Evolutionary conservation across 768 basidiomycete genomes (phyloP), one percentile per base, ranked within the genome.

Genomic region (Collybia sordida): DNA sequence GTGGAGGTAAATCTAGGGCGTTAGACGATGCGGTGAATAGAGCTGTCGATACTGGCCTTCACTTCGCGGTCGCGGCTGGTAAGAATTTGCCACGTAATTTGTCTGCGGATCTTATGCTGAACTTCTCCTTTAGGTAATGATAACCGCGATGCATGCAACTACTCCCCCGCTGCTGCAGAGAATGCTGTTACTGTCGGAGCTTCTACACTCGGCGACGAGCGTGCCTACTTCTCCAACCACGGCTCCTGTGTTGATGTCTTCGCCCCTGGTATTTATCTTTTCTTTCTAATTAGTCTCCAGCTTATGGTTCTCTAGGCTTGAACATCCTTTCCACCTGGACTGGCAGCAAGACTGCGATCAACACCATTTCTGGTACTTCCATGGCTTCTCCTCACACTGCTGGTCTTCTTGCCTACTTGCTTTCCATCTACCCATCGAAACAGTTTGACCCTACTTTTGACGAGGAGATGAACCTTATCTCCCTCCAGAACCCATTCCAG

Each of bases 61-160:
- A 98, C 77, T 97, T 98, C 58, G 92, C 96, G 53, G 97, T 99
- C 52, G 96, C 96, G 53, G 95, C 95, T 53, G 94, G 92, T 82
- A 71, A 31, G 31, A 59, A 79, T 75, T 45, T n/a, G 8, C 9
- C 4, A 42, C 18, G 28, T 40, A 41, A 50, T 43, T 35, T 9
- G 15, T 19, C n/a, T 39, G 1, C 11, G 5, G 4, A 37, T 12
- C 3, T 38, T 47, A 54, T 40, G 38, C 15, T 24, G 28, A n/a
- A 40, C 27, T 50, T 40, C 50, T 41, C 11, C 19, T 39, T n/a
- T 15, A 86, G 85, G 81, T 28, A 92, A 90, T 57, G 90, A 92
- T 63, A 86, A 90, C 72, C 82, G 81, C 59, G 90, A 96, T 62
- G 93, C 93, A 11, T 98, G 96, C 78, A 75, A 75, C 57, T 97